These are phyloP conservation scores for Saccharomycopsis javanensis DNA, from an alignment of 805 yeast genomes.

Conservation along the genomic window DNA sequence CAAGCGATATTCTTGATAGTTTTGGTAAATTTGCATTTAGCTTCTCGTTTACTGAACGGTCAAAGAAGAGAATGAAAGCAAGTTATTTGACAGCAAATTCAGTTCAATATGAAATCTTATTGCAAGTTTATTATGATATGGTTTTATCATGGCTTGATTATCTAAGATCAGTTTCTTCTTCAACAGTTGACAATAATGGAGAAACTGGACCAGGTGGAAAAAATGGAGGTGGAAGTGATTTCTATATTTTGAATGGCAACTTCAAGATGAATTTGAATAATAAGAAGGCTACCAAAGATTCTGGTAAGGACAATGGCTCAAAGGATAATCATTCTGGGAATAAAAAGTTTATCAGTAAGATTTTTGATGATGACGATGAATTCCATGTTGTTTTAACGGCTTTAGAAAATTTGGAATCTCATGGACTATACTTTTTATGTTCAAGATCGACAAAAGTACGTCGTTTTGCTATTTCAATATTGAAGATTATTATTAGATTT, in stretches of 20 bases:
- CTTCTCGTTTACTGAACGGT: constrained; percentile 38
- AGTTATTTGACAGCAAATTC: constrained; percentile 45
- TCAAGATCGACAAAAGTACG: constrained; percentile 76
- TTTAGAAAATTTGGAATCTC: constrained; percentile 92
- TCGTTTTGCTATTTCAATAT: constrained; percentile 61
- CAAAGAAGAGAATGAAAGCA: constrained; percentile 28
- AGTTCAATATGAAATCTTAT: constrained; percentile 45
- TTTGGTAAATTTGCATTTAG: constrained; percentile 76
- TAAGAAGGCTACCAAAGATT: constrained; percentile 17
- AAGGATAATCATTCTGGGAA: constrained; percentile 15
- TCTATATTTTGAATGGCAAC: constrained; percentile 19
- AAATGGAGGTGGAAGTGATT: constrained; percentile 18
- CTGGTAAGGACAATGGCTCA: constrained; percentile 18
- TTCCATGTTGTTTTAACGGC: constrained; percentile 73
- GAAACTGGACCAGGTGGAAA: constrained; percentile 11
- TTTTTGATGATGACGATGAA: constrained; percentile 43
- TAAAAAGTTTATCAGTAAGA: constrained; percentile 25
- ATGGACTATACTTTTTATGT: constrained; percentile 83
- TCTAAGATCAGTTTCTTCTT: constrained; percentile 30
- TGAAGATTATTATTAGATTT: constrained; percentile 74
- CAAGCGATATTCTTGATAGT: constrained; percentile 58
- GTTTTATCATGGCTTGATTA: constrained; percentile 75
- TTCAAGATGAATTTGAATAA: constrained; percentile 19
- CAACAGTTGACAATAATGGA: constrained; percentile 21
- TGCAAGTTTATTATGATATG: constrained; percentile 69